Evolutionary conservation across 257 asterid genomes (phyloP), one percentile per base, ranked within the genome.

Genomic region (Solanum medicagineum): DNA sequence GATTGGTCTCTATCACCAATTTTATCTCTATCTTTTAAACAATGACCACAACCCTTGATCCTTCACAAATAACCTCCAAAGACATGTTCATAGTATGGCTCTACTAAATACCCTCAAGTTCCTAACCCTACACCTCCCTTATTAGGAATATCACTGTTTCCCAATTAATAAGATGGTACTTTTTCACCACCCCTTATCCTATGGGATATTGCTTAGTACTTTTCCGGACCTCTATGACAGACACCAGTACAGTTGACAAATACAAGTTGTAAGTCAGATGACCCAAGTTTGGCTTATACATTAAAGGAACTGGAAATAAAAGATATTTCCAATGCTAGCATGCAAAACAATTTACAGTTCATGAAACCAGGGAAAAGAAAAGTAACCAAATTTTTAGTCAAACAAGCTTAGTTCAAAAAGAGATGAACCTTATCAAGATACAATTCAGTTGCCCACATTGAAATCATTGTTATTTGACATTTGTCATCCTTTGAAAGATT

Each of bases 381-480:
- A 77, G n/a, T 3, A 79, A 40, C 13, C 63, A 29, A 79, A 26
- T 26, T 26, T 77, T 15, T 79, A 79, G 53, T 79, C 63, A 82
- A 45, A 65, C n/a, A 81, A 70, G 68, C 24, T 40, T 36, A 81
- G 26, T 70, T 26, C 49, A 36, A 79, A 53, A 55, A 87, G 85
- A 75, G 85, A 66, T 86, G 51, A 77, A 94, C 99, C 98, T 95
- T 97, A 87, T 97, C 99, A 89, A 97, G 88, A 92, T 97, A 97
- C 42, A 97, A 66, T 87, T 95, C 98, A 86, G 99, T 94, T 86
- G 93, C 91, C 99, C 99, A 97, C 20, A 97, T 97, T 80, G 98
- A 93, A 88, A 97, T 95, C 99, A 95, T 97, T n/a, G 98, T 95
- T 81, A 92, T 93, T 90, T 97, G 99, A 91, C 98, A 95, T 91